Evolutionary conservation across 2,329 filamentous ascomycete genomes (phyloP).

Genomic region (Chaetomiaceae sp.): DNA sequence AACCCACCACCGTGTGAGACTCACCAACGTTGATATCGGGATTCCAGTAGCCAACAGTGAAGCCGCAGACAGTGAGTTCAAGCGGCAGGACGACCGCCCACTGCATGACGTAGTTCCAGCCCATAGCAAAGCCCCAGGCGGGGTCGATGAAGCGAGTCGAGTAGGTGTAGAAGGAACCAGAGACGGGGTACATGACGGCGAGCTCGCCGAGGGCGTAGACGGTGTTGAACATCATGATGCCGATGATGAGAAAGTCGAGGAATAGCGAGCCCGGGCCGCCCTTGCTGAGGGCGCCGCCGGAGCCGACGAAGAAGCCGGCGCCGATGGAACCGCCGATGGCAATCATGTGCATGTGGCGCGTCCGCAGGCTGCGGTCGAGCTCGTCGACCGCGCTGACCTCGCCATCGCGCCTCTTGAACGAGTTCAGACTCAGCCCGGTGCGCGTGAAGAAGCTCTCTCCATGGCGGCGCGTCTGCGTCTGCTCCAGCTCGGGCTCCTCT

Average conservation of each 20-base stretch:
- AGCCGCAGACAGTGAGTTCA: slow-evolving; percentile 44
- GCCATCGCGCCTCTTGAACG: slow-evolving; percentile 35
- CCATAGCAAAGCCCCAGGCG: slow-evolving; percentile 52
- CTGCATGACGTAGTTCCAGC: slow-evolving; percentile 45
- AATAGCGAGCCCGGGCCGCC: slow-evolving; percentile 43
- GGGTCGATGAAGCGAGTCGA: slow-evolving; percentile 56
- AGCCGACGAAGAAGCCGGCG: slow-evolving; percentile 58
- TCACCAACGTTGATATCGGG: slow-evolving; percentile 35
- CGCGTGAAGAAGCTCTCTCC: slow-evolving; percentile 33
- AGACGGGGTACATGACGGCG: slow-evolving; percentile 56
- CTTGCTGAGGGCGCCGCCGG: slow-evolving; percentile 45
- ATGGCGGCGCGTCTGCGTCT: slow-evolving; percentile 7
- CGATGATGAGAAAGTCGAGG: slow-evolving; percentile 49
- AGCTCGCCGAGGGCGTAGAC: slow-evolving; percentile 57
- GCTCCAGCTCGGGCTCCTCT: background rate
- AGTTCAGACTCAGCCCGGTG: slow-evolving; percentile 36
- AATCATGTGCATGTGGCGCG: slow-evolving; percentile 57
- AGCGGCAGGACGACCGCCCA: slow-evolving; percentile 46
- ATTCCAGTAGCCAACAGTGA: slow-evolving; percentile 49
- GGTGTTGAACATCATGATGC: slow-evolving; percentile 56
- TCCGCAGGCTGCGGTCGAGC: slow-evolving; percentile 41
- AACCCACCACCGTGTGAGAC: slow-evolving; percentile 5
- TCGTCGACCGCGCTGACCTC: slow-evolving; percentile 22
- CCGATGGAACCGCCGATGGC: slow-evolving; percentile 56
- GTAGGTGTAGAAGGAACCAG: slow-evolving; percentile 58